Evolutionary conservation across 2,329 filamentous ascomycete genomes (phyloP), one percentile per base, ranked within the genome.

Genomic region (Xylaria arbuscula): DNA sequence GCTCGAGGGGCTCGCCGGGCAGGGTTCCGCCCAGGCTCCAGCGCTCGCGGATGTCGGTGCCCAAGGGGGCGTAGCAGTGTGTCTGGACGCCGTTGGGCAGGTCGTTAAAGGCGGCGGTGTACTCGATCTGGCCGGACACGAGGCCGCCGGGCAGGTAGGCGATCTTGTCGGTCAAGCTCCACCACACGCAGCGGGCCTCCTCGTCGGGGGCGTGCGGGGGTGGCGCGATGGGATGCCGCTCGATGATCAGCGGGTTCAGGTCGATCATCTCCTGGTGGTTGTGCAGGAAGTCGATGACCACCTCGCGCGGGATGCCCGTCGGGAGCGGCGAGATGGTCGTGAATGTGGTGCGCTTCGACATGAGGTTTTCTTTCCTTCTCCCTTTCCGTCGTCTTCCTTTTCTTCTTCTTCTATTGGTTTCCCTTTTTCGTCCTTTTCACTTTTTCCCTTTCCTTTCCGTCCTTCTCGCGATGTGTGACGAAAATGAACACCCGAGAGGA

Each of bases 211-310:
- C 90, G 76, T 90, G 86, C 28, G 85, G 76, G 0, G 93, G 93
- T 1, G 92, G 85, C 55, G 87, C 85, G 79, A 93, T 93, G 38
- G 84, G 85, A 72, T 90, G 86, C 66, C 92, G 87, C 69, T 92
- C 89, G 70, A 91, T 88, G 64, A 97, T 91, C 56, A 97, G 85
- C 1, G 93, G 93, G 79, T 97, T 97, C 66, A 97, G 84, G 77
- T 95, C 91, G 76, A 97, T 97, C 90, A 97, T 97, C 74, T 90
- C 90, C 58, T 86, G 79, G 80, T 97, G 93, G 79, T 91, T 86
- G 79, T 93, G 92, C 38, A 97, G 88, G 72, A 93, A 92, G 62
- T 88, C 85, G 71, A 97, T 78, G 50, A 93, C 92, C n/a, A 88
- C 86, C 72, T 91, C 85, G 63, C 93, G 88, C 56, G 88, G 84